Base-by-base conservation (phyloP, 768 basidiomycete species). In the Boletus speciosus region DNA sequence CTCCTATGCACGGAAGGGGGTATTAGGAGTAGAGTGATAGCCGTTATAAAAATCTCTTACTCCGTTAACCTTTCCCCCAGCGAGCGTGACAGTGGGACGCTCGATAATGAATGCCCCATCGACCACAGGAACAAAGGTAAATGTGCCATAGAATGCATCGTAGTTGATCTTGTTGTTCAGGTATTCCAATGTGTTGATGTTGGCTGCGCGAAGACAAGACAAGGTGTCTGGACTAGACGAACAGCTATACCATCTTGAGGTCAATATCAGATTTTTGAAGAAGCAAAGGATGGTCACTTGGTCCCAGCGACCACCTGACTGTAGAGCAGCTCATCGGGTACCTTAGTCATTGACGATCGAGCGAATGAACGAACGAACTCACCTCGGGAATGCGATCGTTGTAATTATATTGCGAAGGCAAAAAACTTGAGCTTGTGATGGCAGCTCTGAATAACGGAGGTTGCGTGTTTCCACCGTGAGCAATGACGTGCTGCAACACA, bases 401-500 rank as follows among this genome's bases (percentile, higher is more conserved):
- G 36, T 58, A 40, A 19, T 47, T 12, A 23, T 58, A 58, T 37
- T 58, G 57, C 0, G 50, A 25, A 21, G 49, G 49, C 6, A 58
- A 4, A 31, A 31, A 59, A 15, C 3, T 11, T 0, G 57, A 59
- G 21, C 57, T 58, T 16, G 57, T 43, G 9, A 59, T 59, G 5
- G 45, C 57, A 43, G 40, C 50, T 42, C 21, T 34, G 32, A 53
- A 58, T 19, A 48, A 19, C 8, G 57, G 45, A 21, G 49, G 49
- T 8, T 52, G 57, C 1, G 56, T 58, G 29, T 49, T 47, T 7
- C 49, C 49, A 16, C 43, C 44, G 6, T 58, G 36, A 1, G 54
- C 47, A 35, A 57, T n/a, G 15, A 56, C 21, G 6, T 57, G 56
- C 19, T 57, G 56, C 21, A 57, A 12, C 37, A 57, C 54, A 6